Evolutionary conservation across 1,139 yeast genomes (phyloP).

Genomic region (Pichia sp.): DNA sequence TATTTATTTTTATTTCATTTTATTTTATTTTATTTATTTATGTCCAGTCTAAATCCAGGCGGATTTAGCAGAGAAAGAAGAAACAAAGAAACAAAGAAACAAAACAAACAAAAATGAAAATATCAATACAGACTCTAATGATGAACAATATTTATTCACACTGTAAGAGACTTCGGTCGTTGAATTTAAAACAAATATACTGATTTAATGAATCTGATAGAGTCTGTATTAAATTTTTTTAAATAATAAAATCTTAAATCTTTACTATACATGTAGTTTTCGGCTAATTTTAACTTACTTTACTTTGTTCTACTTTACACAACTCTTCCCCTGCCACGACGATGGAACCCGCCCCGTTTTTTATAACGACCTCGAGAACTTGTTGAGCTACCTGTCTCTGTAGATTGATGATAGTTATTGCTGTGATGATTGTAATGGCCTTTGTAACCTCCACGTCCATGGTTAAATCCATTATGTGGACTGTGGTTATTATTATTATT

Average conservation of each 20-base stretch:
- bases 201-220: slow-evolving; percentile 76
- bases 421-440: too few species aligned
- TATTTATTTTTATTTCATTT: background rate
- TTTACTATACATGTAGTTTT: too few species aligned
- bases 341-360: slow-evolving; percentile 3
- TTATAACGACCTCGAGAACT: slow-evolving; percentile 1
- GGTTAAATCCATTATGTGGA: too few species aligned
- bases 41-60: slow-evolving; percentile 12
- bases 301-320: background rate
- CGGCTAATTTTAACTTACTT: too few species aligned
- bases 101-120: slow-evolving; percentile 5
- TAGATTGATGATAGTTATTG: too few species aligned
- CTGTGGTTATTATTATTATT: background rate
- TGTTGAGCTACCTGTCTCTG: background rate
- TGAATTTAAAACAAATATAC: slow-evolving; percentile 38
- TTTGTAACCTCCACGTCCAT: slow-evolving; percentile 1
- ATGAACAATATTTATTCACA: slow-evolving; percentile 33
- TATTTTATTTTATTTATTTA: background rate
- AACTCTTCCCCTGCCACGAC: background rate
- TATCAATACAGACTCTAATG: slow-evolving; percentile 15
- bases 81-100: slow-evolving; percentile 2
- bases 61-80: slow-evolving; percentile 16
- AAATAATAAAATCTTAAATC: too few species aligned
- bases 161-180: slow-evolving; percentile 30
- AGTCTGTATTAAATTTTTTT: background rate